phyloP scores from a whole-genome alignment of 2,329 filamentous ascomycete genomes.

The Ascochyta rabiei region DNA sequence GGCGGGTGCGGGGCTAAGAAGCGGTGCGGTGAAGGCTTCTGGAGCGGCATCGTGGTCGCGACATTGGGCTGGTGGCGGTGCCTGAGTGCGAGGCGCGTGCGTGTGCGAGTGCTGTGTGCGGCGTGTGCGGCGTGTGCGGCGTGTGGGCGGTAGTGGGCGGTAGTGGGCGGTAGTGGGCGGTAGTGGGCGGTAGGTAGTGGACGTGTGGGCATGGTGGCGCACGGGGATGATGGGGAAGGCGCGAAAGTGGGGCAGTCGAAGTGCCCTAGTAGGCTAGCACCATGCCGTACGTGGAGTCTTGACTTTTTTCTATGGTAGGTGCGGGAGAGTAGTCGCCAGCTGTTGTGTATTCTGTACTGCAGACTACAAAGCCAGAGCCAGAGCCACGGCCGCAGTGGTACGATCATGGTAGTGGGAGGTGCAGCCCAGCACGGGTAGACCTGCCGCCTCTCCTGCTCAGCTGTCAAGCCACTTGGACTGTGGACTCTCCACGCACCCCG shows the following conservation, averaged over 20 bases:
- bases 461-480: too few species aligned
- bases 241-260: not conserved
- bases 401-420: too few species aligned
- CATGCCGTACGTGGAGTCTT: not conserved
- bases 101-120: not conserved
- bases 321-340: not conserved
- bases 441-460: too few species aligned
- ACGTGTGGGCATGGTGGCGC: conserved; percentile 3
- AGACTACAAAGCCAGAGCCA: too few species aligned
- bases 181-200: not conserved
- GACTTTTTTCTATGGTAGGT: not conserved
- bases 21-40: conserved; percentile 15
- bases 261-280: not conserved
- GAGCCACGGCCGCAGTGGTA: too few species aligned
- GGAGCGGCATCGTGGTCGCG: conserved; percentile 6
- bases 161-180: not conserved
- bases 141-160: not conserved
- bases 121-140: not conserved
- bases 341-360: not conserved
- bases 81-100: not conserved
- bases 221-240: not conserved
- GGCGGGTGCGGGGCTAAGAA: conserved; percentile 6
- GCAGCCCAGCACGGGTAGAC: too few species aligned
- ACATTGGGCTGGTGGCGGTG: not conserved
- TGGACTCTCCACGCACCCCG: too few species aligned